Evolutionary conservation across 495 filamentous ascomycete species (phyloP).

Genomic region (Hypoxylon lienhwacheense): DNA sequence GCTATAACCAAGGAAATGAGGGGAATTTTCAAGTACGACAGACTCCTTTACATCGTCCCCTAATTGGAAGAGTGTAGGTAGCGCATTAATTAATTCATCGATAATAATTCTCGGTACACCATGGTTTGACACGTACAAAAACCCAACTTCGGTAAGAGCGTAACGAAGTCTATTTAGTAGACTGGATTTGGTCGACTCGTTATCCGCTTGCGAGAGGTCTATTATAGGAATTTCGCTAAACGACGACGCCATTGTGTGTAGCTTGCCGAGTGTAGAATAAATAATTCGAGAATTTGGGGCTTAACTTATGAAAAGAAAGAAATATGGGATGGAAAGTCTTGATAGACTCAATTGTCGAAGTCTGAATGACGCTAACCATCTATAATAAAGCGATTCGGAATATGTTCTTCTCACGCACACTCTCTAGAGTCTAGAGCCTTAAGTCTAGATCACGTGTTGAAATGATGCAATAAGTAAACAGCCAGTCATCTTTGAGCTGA

Average conservation of each 20-base stretch:
- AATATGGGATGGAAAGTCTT: background rate
- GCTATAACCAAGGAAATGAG: constrained; percentile 59
- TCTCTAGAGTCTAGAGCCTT: no score
- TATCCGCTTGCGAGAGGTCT: constrained; percentile 47
- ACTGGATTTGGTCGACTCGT: constrained; percentile 18
- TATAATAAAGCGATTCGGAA: constrained; percentile 21
- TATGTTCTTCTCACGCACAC: no score
- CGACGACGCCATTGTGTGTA: constrained; percentile 27
- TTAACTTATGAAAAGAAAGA: no score
- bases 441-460: constrained; percentile 17
- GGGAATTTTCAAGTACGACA: constrained; percentile 52
- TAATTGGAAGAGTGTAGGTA: constrained; percentile 52
- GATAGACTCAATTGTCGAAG: constrained; percentile 5
- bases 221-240: constrained; percentile 51
- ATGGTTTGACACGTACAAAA: constrained; percentile 57
- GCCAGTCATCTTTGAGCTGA: no score
- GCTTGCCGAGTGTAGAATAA: background rate
- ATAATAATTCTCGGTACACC: constrained; percentile 44
- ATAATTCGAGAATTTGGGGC: background rate
- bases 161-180: constrained; percentile 48
- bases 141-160: constrained; percentile 53
- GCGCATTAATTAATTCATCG: constrained; percentile 40
- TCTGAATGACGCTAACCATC: constrained; percentile 18
- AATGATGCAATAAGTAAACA: background rate
- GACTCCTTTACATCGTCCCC: constrained; percentile 41